Conservation (phyloP, 305 asterid genomes). For the Rubia balearica region DNA sequence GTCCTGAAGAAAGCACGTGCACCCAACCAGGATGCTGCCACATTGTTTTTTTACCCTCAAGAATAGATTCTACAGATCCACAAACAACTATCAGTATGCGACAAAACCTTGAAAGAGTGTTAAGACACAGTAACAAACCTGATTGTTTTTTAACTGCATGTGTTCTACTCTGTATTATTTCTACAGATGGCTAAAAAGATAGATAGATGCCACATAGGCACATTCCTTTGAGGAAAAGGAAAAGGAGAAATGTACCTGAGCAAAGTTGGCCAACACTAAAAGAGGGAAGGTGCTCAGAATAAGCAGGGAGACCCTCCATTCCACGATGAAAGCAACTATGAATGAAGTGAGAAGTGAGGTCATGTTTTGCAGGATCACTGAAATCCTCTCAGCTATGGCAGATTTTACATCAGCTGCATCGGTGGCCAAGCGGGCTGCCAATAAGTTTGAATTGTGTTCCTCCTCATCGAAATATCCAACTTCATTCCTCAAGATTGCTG, state of each 20-base stretch:
- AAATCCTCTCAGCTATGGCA: slow-evolving; percentile 94
- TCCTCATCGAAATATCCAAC: slow-evolving; percentile 99
- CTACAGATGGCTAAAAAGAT: neutral
- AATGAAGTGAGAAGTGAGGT: slow-evolving; percentile 95
- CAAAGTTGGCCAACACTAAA: slow-evolving; percentile 90
- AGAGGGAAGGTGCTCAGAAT: slow-evolving; percentile 90
- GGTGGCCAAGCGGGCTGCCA: slow-evolving; percentile 80
- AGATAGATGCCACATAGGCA: neutral
- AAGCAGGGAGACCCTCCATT: slow-evolving; percentile 94
- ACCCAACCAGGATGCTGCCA: slow-evolving; percentile 32
- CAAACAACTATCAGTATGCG: slow-evolving; percentile 5
- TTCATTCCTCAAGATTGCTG: slow-evolving; percentile 88
- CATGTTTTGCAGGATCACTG: slow-evolving; percentile 91
- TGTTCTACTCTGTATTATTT: neutral
- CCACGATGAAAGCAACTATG: slow-evolving; percentile 87
- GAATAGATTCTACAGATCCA: slow-evolving; percentile 43
- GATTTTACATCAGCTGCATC: slow-evolving; percentile 96
- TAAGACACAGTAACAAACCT: neutral
- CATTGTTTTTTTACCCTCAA: slow-evolving; percentile 26
- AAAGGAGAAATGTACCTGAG: slow-evolving; percentile 53
- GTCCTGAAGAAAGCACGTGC: slow-evolving; percentile 48
- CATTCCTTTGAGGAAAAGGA: neutral
- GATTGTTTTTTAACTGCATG: neutral
- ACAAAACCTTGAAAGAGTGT: slow-evolving; percentile 2
- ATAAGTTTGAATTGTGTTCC: slow-evolving; percentile 86